Evolutionary conservation across 805 yeast species (phyloP), one percentile per base, ranked within the genome.

Genomic region (Ogataea methylovora): DNA sequence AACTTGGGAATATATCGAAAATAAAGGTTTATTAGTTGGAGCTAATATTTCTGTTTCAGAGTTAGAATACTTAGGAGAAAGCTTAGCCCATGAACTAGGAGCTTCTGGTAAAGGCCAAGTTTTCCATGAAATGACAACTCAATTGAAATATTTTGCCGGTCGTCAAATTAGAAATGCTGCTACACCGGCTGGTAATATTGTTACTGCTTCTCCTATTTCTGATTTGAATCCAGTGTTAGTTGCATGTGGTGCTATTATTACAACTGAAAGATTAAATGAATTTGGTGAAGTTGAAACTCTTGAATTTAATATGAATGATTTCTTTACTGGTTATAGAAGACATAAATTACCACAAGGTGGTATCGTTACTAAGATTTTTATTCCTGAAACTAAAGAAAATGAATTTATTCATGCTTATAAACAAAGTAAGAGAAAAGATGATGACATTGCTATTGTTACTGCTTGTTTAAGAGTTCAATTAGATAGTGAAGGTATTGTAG

Each of bases 151-250:
- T 38, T 67, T 67, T 46, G 73, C 73, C 1, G 71, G 73, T 2
- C 53, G 71, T 24, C 73, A 69, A 39, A 66, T 67, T 34, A 56
- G 73, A 36, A 67, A 67, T 38, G 71, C 66, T 8, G 73, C 71
- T 12, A 67, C 71, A 9, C 66, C 71, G 1, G 71, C 72, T 1
- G 73, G 73, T 25, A 65, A 65, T 28, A 65, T 67, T 29, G 70
- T 67, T 14, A 67, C 73, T 1, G 73, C 73, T 2, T 63, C 70
- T 4, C 73, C 73, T 15, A 67, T 67, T 37, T 63, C 73, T 1
- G 73, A 67, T 43, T 42, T 67, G 48, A 67, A 67, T 42, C 73
- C 73, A 4, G 58, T 66, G 6, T 49, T 67, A 32, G 67, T 65
- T 9, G 61, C 69, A 4, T 58, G 65, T 19, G 61, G 60, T 36